Conservation (phyloP, 805 yeast genomes). For the Candida xyloterini region DNA sequence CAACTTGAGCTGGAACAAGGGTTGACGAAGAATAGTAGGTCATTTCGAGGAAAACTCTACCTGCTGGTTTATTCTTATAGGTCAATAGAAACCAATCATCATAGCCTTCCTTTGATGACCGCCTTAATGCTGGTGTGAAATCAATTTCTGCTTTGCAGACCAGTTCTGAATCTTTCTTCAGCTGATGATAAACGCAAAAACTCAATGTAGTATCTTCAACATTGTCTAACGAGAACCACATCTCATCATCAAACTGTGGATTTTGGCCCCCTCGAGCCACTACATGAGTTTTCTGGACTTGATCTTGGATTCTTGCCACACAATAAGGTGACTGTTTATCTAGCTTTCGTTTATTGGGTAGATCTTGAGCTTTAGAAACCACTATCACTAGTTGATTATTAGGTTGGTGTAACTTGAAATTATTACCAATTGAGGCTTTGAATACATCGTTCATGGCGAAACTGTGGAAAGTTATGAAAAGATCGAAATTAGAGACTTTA, state of each 20-base stretch:
- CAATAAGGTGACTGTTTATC: slow-evolving; percentile 95
- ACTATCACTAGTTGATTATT: slow-evolving; percentile 66
- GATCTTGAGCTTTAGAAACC: slow-evolving; percentile 76
- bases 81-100: slow-evolving; percentile 81
- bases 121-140: slow-evolving; percentile 66
- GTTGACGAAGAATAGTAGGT: slow-evolving; percentile 70
- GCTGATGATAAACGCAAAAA: slow-evolving; percentile 79
- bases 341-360: slow-evolving; percentile 79
- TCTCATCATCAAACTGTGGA: slow-evolving; percentile 82
- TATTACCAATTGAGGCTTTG: background rate
- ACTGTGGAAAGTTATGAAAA: no score
- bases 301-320: slow-evolving; percentile 74
- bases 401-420: slow-evolving; percentile 10
- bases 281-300: slow-evolving; percentile 74
- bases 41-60: slow-evolving; percentile 85
- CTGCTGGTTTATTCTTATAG: slow-evolving; percentile 73
- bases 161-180: slow-evolving; percentile 79
- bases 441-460: background rate
- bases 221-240: slow-evolving; percentile 62
- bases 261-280: slow-evolving; percentile 90
- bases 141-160: slow-evolving; percentile 82
- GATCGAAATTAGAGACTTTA: no score
- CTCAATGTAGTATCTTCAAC: slow-evolving; percentile 62
- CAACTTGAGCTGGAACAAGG: slow-evolving; percentile 31
- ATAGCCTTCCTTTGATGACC: slow-evolving; percentile 67